Evolutionary conservation across 2,329 filamentous ascomycete genomes (phyloP).

Genomic region (Sporothrix curviconia): DNA sequence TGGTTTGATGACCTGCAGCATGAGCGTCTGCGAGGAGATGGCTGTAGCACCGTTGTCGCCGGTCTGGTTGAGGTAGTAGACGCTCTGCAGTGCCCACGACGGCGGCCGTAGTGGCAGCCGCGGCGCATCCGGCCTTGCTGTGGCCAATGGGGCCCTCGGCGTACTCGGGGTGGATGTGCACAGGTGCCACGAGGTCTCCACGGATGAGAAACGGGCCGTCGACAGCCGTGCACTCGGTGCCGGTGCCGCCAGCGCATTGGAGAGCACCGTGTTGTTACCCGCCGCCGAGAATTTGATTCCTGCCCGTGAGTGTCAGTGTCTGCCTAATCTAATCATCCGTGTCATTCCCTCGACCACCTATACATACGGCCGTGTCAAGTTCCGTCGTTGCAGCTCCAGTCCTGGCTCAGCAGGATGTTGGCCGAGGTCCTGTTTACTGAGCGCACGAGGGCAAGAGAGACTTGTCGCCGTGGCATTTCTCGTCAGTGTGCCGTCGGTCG

Average conservation of each 20-base stretch:
- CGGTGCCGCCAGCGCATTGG: conserved; percentile 5
- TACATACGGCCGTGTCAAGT: conserved; percentile 11
- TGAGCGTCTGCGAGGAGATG: conserved; percentile 17
- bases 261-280: conserved; percentile 18
- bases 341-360: no score
- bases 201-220: conserved; percentile 20
- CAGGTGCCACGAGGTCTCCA: conserved; percentile 38
- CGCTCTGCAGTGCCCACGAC: conserved; percentile 19
- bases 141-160: conserved; percentile 22
- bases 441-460: conserved; percentile 14
- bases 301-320: no score
- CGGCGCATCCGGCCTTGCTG: conserved; percentile 18
- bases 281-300: conserved; percentile 19
- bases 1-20: conserved; percentile 21
- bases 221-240: conserved; percentile 8
- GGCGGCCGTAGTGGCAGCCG: conserved; percentile 16
- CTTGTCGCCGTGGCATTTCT: no score
- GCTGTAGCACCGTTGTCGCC: conserved; percentile 16
- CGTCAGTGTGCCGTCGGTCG: no score
- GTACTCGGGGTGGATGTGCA: conserved; percentile 21
- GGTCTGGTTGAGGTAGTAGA: conserved; percentile 20
- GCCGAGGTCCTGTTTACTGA: conserved; percentile 3
- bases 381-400: conserved; percentile 22
- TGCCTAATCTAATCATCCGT: no score
- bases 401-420: conserved; percentile 18